These are phyloP conservation scores for Imleria badia DNA, from an alignment of 768 basidiomycete species.

Conservation along the genomic window DNA sequence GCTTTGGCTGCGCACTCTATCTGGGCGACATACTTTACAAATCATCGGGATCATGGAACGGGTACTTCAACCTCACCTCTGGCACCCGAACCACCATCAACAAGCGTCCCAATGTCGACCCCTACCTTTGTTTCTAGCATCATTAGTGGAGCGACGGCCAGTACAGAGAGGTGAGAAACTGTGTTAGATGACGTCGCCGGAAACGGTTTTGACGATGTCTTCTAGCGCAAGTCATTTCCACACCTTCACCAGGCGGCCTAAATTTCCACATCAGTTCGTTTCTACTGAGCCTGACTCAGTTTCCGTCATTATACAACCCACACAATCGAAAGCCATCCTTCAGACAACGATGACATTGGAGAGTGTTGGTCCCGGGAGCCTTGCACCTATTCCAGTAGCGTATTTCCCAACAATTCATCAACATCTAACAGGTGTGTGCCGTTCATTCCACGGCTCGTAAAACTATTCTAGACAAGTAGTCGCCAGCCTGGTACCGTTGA, in stretches of 20 bases:
- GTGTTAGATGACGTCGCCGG: neutral
- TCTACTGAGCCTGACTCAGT: neutral
- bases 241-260: neutral
- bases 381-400: neutral
- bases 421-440: slow-evolving; percentile 9
- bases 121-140: neutral
- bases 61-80: neutral
- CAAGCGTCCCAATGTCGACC: too few species aligned
- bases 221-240: neutral
- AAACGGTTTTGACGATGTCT: neutral
- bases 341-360: slow-evolving; percentile 3
- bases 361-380: neutral
- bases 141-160: neutral
- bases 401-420: neutral
- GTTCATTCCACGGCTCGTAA: neutral
- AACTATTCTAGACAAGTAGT: neutral
- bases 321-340: neutral
- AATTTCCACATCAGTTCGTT: neutral
- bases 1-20: neutral
- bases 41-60: neutral
- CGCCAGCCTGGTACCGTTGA: slow-evolving; percentile 8
- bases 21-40: neutral
- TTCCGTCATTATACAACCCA: neutral
- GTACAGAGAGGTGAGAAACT: slow-evolving; percentile 9
- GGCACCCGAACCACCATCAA: neutral